phyloP scores from a whole-genome alignment of 2,329 filamentous ascomycete genomes.

The Talaromyces sp. region DNA sequence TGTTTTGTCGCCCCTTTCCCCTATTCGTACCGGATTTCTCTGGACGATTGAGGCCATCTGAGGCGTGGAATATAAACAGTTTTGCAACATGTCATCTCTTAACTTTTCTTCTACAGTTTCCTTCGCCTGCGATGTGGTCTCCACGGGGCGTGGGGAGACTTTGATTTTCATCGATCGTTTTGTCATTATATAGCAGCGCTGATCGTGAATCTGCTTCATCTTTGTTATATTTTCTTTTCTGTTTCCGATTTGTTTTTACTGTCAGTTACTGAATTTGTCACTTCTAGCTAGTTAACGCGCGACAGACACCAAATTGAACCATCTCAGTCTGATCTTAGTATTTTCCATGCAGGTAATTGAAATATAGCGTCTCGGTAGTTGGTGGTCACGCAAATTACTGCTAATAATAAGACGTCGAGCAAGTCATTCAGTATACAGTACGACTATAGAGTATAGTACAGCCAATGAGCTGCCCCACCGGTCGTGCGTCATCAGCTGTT shows the following conservation, averaged over 20 bases:
- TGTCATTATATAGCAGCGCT: neutral
- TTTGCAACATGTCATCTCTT: neutral
- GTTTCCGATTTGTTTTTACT: neutral
- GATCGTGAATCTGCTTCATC: neutral
- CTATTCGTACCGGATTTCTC: neutral
- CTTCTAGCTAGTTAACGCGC: neutral
- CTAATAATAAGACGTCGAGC: no score
- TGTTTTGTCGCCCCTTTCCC: neutral
- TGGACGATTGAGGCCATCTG: neutral
- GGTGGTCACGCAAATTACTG: no score
- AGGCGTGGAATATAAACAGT: neutral
- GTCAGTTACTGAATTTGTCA: neutral
- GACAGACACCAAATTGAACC: neutral
- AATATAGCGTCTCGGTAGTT: no score
- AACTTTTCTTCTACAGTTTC: neutral
- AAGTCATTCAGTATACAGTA: no score
- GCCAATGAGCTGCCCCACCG: neutral
- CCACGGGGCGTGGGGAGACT: neutral
- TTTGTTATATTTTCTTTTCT: neutral
- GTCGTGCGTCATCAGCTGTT: neutral
- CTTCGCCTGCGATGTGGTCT: neutral
- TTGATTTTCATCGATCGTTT: neutral
- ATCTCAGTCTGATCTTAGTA: neutral
- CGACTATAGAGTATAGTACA: no score
- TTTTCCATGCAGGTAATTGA: no score